A percentile compares a stretch with the other conserved stretches of the same genome.
phyloP scores from a whole-genome alignment of 768 basidiomycete species.

The Agaricus subrufescens region DNA sequence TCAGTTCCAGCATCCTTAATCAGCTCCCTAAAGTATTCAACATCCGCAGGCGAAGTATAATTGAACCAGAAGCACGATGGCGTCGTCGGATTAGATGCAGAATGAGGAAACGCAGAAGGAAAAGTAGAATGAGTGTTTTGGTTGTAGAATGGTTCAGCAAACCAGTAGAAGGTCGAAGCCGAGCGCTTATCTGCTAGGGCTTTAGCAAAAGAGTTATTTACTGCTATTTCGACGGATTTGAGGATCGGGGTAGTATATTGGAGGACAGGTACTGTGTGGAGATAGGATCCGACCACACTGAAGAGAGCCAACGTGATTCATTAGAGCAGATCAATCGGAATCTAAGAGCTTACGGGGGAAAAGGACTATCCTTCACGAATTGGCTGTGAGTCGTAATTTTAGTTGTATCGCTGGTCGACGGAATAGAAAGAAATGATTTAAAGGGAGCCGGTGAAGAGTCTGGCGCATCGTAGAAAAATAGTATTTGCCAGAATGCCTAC shows the following conservation, averaged over 20 bases:
- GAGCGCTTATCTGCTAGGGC: slow-evolving; percentile 15
- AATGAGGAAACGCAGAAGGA: slow-evolving; percentile 44
- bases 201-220: slow-evolving; percentile 15
- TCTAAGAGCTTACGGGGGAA: slow-evolving; percentile 33
- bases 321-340: slow-evolving; percentile 23
- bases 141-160: slow-evolving; percentile 46
- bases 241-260: slow-evolving; percentile 31
- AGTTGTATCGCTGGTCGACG: slow-evolving; percentile 8
- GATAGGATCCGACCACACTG: slow-evolving; percentile 20
- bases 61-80: slow-evolving; percentile 45
- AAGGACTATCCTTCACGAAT: slow-evolving; percentile 34
- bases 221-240: slow-evolving; percentile 38
- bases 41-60: slow-evolving; percentile 35
- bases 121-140: slow-evolving; percentile 32
- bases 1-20: slow-evolving; percentile 31
- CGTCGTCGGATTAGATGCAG: slow-evolving; percentile 29
- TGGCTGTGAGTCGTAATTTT: slow-evolving; percentile 19
- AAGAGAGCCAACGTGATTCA: slow-evolving; percentile 17
- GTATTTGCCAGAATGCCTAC: slow-evolving; percentile 10
- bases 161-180: slow-evolving; percentile 35
- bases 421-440: slow-evolving; percentile 44
- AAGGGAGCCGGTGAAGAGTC: slow-evolving; percentile 43
- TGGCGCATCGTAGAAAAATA: slow-evolving; percentile 62
- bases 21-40: slow-evolving; percentile 36
- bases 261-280: slow-evolving; percentile 39